Evolutionary conservation across 768 basidiomycete species (phyloP), one percentile per base, ranked within the genome.

Genomic region (Agaricus sinodeliciosus): DNA sequence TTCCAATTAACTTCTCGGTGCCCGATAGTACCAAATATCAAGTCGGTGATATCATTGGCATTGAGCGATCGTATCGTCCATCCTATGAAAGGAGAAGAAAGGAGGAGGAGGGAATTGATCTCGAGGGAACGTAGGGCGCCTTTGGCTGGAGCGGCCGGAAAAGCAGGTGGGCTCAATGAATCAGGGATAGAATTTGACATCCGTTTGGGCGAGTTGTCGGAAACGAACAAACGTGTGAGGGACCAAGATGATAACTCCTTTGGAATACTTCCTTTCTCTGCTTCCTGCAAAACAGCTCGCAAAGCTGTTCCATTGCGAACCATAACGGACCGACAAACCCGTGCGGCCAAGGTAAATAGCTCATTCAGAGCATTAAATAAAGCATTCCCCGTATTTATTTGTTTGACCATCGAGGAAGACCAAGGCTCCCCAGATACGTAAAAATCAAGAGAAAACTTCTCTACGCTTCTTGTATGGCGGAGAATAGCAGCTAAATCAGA

Each of bases 41-140:
- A 47, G 6, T 45, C 36, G 19, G 51, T 51, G 40, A 58, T 43
- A 1, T 44, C 34, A 40, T 55, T 52, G 22, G 27, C 34, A 22
- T 56, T 56, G 15, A 58, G 49, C 9, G 55, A 39, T 19, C 48
- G 46, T n/a, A 58, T 49, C 6, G 55, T 58, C 58, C 58, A 58
- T 8, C 56, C 55, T 18, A 48, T 43, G 43, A 55, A 52, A 16
- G 49, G 55, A 2, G 49, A 36, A 19, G 48, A 45, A 5, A 58
- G 45, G 27, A 56, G 53, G 18, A 56, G 37, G 34, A 49, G 42
- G 25, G 55, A 56, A 26, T 56, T 55, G 4, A 56, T 44, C 15
- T 51, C 28, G 45, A 56, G 51, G 18, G 6, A 40, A 16, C 41
- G 46, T 19, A 56, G 16, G 19, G 51, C 43, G 25, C 34, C 49